Conservation (phyloP, 129 eudicot species). For the Ambrosia artemisiifolia region DNA sequence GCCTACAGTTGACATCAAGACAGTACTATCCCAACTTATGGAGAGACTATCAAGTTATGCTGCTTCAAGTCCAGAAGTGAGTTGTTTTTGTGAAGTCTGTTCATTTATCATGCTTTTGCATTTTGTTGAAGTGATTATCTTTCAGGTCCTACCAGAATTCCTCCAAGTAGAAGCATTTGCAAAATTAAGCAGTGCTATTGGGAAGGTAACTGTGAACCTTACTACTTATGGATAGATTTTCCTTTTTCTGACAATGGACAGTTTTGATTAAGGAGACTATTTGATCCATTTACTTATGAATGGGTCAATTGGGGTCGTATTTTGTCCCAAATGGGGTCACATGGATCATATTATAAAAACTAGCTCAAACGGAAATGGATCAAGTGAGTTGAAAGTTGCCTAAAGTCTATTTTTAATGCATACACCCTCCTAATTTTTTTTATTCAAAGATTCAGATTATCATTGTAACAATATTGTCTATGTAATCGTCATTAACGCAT, state of each 20-base stretch:
- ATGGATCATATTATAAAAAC: neutral
- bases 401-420: neutral
- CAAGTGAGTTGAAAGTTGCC: neutral
- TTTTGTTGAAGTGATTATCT: conserved; percentile 23
- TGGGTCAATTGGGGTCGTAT: neutral
- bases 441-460: neutral
- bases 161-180: conserved; percentile 96
- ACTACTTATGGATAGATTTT: neutral
- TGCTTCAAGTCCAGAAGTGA: conserved; percentile 91
- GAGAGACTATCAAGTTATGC: conserved; percentile 97
- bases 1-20: conserved; percentile 95
- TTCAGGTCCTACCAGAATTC: conserved; percentile 85
- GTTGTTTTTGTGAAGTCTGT: conserved; percentile 25
- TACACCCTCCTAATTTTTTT: neutral
- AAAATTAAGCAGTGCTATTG: conserved; percentile 89
- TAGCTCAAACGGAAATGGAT: neutral
- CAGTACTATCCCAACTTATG: conserved; percentile 87
- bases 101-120: conserved; percentile 14
- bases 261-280: neutral
- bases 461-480: neutral
- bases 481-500: neutral
- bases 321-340: neutral
- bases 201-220: conserved; percentile 56
- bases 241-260: neutral
- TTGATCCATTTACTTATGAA: neutral